Evolutionary conservation across 441 rosid genomes (phyloP), one percentile per base, ranked within the genome.

Genomic region (Breynia disticha): DNA sequence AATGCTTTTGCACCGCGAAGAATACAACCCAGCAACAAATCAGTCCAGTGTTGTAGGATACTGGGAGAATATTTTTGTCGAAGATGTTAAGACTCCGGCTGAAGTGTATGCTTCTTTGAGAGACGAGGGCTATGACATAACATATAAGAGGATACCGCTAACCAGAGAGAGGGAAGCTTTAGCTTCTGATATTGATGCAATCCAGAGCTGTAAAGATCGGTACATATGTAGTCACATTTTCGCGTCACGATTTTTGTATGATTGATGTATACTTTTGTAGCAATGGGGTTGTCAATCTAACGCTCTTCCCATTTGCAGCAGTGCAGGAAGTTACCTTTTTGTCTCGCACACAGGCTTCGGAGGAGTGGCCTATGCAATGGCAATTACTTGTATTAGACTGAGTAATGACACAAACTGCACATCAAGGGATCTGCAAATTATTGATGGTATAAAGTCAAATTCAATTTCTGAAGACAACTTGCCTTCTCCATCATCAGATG

Each of bases 1-100:
- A 72, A 82, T 94, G 79, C 90, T 94, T 74, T 72, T 94, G 70
- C 99, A 94, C 63, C 91, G 96, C 45, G 99, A 94, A 83, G 97
- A 94, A 68, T 81, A 79, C 62, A 79, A 73, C 38, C 77, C 91
- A 12, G 76, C 76, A 52, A 73, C 84, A 69, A 77, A 94, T 69
- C 76, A 79, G 64, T 83, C 95, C 45, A 81, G 79, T 72, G 90
- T 94, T 59, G 70, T 80, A 59, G 99, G 99, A 60, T 94, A 85
- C 68, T 87, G 96, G 99, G 96, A 85, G 73, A 94, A 82, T 75
- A 85, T 94, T 46, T 79, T 76, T 60, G 73, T 79, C 39, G 95
- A 87, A 50, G 81, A 82, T 66, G 90, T 94, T 70, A 90, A 82
- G 78, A 83, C 97, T 58, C 91, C 96, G 56, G 85, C 94, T 19